Evolutionary conservation across 2,329 filamentous ascomycete genomes (phyloP).

Genomic region (Cladosporium sp.): DNA sequence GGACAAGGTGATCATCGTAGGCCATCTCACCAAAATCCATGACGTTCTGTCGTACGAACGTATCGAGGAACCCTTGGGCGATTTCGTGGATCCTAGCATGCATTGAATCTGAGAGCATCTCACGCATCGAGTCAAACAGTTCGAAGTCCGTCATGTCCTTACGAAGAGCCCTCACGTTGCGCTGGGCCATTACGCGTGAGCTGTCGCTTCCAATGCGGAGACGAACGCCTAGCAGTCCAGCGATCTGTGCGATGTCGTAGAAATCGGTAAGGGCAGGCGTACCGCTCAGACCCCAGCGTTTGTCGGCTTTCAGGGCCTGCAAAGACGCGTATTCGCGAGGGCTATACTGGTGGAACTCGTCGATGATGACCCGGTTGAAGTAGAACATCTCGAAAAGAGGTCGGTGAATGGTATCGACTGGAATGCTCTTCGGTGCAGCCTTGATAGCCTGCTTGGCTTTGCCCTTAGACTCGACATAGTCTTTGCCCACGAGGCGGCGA

Average conservation of each 20-base stretch:
- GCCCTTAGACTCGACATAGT: slow-evolving; percentile 19
- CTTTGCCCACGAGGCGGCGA: slow-evolving; percentile 29
- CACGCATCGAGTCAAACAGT: slow-evolving; percentile 51
- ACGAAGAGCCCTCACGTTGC: slow-evolving; percentile 40
- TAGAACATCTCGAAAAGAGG: slow-evolving; percentile 55
- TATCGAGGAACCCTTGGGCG: slow-evolving; percentile 54
- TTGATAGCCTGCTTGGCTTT: slow-evolving; percentile 16
- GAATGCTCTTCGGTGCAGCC: slow-evolving; percentile 4
- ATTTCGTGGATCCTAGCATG: slow-evolving; percentile 47
- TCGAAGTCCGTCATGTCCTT: slow-evolving; percentile 50
- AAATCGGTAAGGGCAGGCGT: slow-evolving; percentile 58
- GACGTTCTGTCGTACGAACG: slow-evolving; percentile 46
- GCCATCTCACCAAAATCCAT: slow-evolving; percentile 39
- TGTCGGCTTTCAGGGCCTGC: slow-evolving; percentile 45
- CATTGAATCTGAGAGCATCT: slow-evolving; percentile 49
- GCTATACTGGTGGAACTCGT: slow-evolving; percentile 60
- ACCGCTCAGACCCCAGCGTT: slow-evolving; percentile 60
- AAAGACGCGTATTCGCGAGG: slow-evolving; percentile 41
- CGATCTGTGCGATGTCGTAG: slow-evolving; percentile 56
- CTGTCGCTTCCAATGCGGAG: slow-evolving; percentile 53
- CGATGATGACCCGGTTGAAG: slow-evolving; percentile 58
- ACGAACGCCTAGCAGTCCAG: slow-evolving; percentile 51
- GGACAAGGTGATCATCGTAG: slow-evolving; percentile 40
- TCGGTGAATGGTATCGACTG: not conserved
- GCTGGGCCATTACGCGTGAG: slow-evolving; percentile 40